Base-by-base conservation (phyloP, 192 early-diverging fungal genomes). In the Borealophlyctis nickersoniae region DNA sequence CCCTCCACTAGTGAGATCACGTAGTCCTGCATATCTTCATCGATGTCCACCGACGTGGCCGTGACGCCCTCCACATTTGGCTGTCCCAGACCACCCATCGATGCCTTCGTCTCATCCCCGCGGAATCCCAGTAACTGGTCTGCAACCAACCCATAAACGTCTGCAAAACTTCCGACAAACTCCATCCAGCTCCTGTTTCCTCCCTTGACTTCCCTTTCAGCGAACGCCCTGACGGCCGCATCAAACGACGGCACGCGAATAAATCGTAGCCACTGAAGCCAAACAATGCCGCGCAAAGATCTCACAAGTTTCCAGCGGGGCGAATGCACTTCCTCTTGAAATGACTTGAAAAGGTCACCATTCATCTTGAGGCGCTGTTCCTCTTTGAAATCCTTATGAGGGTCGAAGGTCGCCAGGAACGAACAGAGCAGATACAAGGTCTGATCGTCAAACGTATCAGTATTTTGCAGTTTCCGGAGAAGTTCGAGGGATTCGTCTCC, bases 251-350 rank as follows among this genome's bases (percentile, higher is more conserved):
- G 9, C 7, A 45, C 19, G 9, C 39, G 7, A 16, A 57, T 27
- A 28, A 56, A 68, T 16, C 53, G 23, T 34, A 36, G n/a, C 66
- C 66, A 68, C 26, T 61, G 66, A 19, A 57, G 36, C 58, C 58
- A 61, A 13, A 50, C 58, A 7, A 61, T 32, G 5, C 23, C 49
- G 35, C 36, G 27, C 50, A 68, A 19, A 7, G 39, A 27, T 60
- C 33, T 58, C n/a, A 31, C 14, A 4, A 68, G 23, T 22, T 55
- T 16, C 66, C 66, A 68, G 7, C n/a, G n/a, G 9, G 57, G 23
- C 23, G 22, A 23, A 24, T 16, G 19, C 19, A 68, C 36, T 30
- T 55, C 52, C 33, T 22, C 0, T 36, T 45, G 29, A 22, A 64
- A 16, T 29, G 7, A 13, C 19, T 45, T 7, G 9, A 45, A 7